phyloP scores from a whole-genome alignment of 331 rosid genomes.

The Cydonia oblonga region DNA sequence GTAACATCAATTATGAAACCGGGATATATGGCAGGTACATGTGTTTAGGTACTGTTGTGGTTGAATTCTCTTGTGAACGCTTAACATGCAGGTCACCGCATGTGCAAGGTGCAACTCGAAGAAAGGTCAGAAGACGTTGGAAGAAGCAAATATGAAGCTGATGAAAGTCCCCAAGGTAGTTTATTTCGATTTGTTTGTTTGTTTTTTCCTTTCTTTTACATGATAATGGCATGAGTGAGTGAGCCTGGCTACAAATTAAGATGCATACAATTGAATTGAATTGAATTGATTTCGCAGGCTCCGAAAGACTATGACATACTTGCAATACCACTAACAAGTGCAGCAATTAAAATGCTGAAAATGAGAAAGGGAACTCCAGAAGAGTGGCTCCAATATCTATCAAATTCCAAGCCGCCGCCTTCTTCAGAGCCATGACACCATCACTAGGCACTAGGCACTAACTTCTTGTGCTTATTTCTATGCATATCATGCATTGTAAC shows the following conservation, averaged over 20 bases:
- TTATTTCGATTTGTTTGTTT: background rate
- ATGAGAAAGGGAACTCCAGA: conserved; percentile 76
- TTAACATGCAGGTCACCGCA: conserved; percentile 58
- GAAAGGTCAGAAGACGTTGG: conserved; percentile 68
- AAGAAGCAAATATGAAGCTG: conserved; percentile 86
- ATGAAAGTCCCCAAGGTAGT: conserved; percentile 69
- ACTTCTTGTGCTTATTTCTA: too few relatives aligned
- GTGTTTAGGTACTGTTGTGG: background rate
- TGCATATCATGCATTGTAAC: background rate
- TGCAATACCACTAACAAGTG: conserved; percentile 76
- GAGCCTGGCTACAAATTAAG: background rate
- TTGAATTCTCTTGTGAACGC: conserved; percentile 10
- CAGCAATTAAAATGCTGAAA: conserved; percentile 63
- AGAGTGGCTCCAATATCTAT: conserved; percentile 89
- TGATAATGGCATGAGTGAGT: background rate
- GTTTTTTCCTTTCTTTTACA: background rate
- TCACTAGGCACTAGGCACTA: background rate
- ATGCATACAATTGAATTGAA: background rate
- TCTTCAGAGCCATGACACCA: conserved; percentile 25
- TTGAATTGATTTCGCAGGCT: conserved; percentile 40
- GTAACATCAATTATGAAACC: background rate
- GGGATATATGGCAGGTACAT: background rate
- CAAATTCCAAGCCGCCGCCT: conserved; percentile 14
- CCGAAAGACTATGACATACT: conserved; percentile 86
- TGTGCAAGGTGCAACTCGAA: conserved; percentile 78